These are phyloP conservation scores for Brasenia schreberi DNA, from an alignment of 164 flowering plant species.

Conservation along the genomic window DNA sequence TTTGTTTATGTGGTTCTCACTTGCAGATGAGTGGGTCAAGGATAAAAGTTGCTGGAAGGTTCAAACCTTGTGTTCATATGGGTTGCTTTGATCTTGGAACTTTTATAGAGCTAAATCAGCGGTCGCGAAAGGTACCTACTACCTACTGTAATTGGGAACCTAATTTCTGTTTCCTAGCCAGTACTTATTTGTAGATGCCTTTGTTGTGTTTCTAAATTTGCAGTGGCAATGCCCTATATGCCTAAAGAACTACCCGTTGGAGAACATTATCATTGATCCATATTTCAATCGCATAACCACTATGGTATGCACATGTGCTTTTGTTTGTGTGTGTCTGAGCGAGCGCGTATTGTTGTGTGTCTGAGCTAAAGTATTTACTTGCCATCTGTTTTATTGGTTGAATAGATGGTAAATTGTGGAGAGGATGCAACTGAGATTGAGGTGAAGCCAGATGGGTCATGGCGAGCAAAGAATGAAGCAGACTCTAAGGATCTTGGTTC, in stretches of 20 bases:
- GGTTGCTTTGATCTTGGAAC: conserved; percentile 96
- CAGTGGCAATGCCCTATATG: conserved; percentile 99
- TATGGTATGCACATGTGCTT: conserved; percentile 33
- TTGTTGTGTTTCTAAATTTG: conserved; percentile 6
- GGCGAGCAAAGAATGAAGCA: conserved; percentile 77
- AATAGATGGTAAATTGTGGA: conserved; percentile 63
- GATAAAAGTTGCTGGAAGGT: conserved; percentile 91
- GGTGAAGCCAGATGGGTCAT: conserved; percentile 90
- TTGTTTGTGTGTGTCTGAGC: not conserved
- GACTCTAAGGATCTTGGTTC: conserved; percentile 51
- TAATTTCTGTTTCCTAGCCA: not conserved
- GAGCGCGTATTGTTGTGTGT: not conserved
- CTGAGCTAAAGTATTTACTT: not conserved
- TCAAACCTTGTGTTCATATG: conserved; percentile 89
- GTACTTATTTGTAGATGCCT: not conserved
- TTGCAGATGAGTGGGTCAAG: conserved; percentile 95
- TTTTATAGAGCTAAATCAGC: conserved; percentile 87
- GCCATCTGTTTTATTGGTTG: conserved; percentile 4
- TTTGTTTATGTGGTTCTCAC: not conserved
- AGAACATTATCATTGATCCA: conserved; percentile 75
- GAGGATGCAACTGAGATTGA: conserved; percentile 91
- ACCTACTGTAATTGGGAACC: conserved; percentile 1
- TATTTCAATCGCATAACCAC: conserved; percentile 79
- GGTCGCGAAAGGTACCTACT: conserved; percentile 72
- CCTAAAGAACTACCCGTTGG: conserved; percentile 79